A percentile compares a stretch with the other conserved stretches of the same genome.
Evolutionary conservation across 2,329 filamentous ascomycete genomes (phyloP).

Genomic region (Myriangium duriaei): DNA sequence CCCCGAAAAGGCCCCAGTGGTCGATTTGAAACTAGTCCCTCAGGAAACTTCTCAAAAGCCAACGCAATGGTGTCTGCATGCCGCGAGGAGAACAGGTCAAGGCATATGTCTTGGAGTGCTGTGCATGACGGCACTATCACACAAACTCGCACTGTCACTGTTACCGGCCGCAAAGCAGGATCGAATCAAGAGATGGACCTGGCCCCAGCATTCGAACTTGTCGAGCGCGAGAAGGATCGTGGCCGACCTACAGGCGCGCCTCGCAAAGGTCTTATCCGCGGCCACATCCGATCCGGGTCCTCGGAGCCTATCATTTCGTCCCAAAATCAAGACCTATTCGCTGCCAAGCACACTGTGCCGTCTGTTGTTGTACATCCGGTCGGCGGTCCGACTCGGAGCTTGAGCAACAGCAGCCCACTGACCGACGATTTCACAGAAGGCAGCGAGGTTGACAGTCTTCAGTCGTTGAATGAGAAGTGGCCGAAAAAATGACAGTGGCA

Average conservation of each 20-base stretch:
- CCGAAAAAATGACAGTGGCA: not conserved
- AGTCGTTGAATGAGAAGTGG: not conserved
- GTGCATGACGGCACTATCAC: not conserved
- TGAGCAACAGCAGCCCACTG: not conserved
- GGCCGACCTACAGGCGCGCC: not conserved
- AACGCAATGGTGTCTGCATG: not conserved
- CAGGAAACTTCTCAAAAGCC: not conserved
- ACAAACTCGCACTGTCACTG: not conserved
- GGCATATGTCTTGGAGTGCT: not conserved
- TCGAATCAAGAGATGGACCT: not conserved
- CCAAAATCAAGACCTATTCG: not conserved
- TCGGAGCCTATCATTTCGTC: not conserved
- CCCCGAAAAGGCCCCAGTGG: not conserved
- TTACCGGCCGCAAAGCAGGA: not conserved
- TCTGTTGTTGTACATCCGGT: not conserved
- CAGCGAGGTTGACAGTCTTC: not conserved
- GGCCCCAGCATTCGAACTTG: not conserved
- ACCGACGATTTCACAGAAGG: not conserved
- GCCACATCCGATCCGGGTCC: not conserved
- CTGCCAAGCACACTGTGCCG: not conserved
- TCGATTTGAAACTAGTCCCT: not conserved
- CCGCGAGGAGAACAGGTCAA: not conserved
- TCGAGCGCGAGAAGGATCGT: not conserved
- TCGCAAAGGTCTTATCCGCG: not conserved
- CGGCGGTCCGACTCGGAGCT: not conserved